Evolutionary conservation across 2,329 filamentous ascomycete genomes (phyloP).

Genomic region (Akanthomyces lecanii): DNA sequence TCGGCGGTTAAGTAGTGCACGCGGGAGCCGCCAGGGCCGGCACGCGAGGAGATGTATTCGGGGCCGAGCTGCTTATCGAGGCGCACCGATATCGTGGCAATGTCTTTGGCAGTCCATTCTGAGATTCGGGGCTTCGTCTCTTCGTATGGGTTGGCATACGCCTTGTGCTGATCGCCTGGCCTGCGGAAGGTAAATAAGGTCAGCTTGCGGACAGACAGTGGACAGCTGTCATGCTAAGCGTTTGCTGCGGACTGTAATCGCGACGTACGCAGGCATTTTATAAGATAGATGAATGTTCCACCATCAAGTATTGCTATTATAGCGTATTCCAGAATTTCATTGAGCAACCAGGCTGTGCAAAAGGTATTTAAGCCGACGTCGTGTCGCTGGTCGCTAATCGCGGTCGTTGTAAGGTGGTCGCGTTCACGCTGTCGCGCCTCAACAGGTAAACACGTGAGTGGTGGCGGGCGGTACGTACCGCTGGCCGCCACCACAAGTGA

Average conservation of each 20-base stretch:
- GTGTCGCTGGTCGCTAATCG: constrained; percentile 5
- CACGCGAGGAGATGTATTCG: constrained; percentile 86
- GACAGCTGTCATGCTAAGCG: constrained; percentile 20
- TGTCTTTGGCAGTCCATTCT: constrained; percentile 84
- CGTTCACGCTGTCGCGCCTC: constrained; percentile 15
- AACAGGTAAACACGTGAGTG: constrained; percentile 17
- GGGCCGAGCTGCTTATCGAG: constrained; percentile 92
- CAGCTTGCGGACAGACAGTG: constrained; percentile 11
- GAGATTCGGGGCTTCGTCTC: constrained; percentile 64
- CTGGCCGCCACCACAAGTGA: neutral
- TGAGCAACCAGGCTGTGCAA: neutral
- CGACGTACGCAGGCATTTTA: constrained; percentile 43
- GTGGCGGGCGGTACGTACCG: constrained; percentile 10
- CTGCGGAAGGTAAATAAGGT: constrained; percentile 36
- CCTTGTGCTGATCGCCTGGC: constrained; percentile 60
- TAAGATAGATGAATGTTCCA: neutral
- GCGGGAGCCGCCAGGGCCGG: constrained; percentile 77
- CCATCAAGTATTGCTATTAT: constrained; percentile 1
- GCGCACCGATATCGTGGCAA: constrained; percentile 79
- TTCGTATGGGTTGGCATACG: constrained; percentile 74
- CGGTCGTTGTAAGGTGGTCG: constrained; percentile 9
- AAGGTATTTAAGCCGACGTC: neutral
- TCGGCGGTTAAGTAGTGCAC: constrained; percentile 95
- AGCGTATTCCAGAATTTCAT: neutral
- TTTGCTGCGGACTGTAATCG: constrained; percentile 4